These are phyloP conservation scores for Silene vulgaris DNA, from an alignment of 179 eudicot genomes.

Conservation along the genomic window DNA sequence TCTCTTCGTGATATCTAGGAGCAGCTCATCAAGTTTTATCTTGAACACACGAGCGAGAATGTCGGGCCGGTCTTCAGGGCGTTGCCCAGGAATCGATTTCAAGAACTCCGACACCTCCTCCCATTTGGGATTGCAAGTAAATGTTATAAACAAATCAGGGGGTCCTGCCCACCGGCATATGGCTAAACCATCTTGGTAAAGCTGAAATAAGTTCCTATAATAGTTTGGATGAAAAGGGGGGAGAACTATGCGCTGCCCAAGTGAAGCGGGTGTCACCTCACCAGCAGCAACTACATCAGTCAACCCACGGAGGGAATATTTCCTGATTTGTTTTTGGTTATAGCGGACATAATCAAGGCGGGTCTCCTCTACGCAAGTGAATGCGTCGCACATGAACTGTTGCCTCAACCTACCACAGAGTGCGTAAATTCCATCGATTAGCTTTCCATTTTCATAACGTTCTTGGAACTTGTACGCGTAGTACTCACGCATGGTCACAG, in stretches of 20 bases:
- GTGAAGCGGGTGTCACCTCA: background rate
- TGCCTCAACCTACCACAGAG: background rate
- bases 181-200: constrained; percentile 36
- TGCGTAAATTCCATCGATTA: background rate
- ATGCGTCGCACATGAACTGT: constrained; percentile 29
- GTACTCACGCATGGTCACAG: constrained; percentile 23
- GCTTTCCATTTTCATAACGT: background rate
- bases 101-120: too few species aligned
- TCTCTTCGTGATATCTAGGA: constrained; percentile 7
- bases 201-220: constrained; percentile 30
- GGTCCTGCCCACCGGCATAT: constrained; percentile 22
- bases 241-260: constrained; percentile 18
- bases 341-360: constrained; percentile 2
- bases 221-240: constrained; percentile 21
- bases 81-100: background rate
- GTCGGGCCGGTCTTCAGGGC: constrained; percentile 24
- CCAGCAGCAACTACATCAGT: constrained; percentile 16
- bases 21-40: constrained; percentile 20
- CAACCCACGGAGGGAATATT: constrained; percentile 1
- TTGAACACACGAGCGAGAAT: constrained; percentile 25
- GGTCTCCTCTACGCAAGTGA: constrained; percentile 17
- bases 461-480: constrained; percentile 23
- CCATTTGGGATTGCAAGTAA: too few species aligned
- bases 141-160: constrained; percentile 29
- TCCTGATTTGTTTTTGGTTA: constrained; percentile 13